phyloP scores from a whole-genome alignment of 371 early-diverging fungal genomes.

The Mucor circinelloides region DNA sequence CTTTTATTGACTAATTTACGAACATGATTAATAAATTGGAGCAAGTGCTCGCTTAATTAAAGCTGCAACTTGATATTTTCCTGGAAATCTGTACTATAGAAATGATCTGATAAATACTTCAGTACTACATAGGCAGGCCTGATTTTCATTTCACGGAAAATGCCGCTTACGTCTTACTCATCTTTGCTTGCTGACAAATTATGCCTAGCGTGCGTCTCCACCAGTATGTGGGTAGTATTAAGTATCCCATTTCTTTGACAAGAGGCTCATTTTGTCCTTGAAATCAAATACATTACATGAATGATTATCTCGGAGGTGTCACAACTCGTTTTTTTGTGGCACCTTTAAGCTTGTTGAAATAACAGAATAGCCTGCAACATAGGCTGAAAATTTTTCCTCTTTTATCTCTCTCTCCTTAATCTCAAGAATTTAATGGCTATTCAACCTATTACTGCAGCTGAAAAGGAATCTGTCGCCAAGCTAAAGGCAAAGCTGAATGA shows the following conservation, averaged over 20 bases:
- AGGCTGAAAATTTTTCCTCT: neutral
- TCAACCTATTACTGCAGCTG: constrained; percentile 37
- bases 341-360: neutral
- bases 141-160: neutral
- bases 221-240: neutral
- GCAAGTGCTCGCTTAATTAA: too few relatives aligned
- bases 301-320: neutral
- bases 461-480: constrained; percentile 42
- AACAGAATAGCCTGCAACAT: neutral
- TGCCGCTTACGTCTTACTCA: neutral
- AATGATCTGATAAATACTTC: neutral
- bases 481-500: constrained; percentile 50
- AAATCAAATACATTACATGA: neutral
- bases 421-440: constrained; percentile 5
- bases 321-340: neutral
- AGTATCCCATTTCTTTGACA: neutral
- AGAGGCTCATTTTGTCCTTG: neutral
- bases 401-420: neutral
- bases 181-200: neutral
- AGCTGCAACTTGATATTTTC: neutral
- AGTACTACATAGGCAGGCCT: neutral
- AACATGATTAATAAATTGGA: too few relatives aligned
- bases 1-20: too few relatives aligned
- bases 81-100: neutral
- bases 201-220: neutral